These are phyloP conservation scores for Aspergillus melleus DNA, from an alignment of 2,329 filamentous ascomycete genomes.

Conservation along the genomic window DNA sequence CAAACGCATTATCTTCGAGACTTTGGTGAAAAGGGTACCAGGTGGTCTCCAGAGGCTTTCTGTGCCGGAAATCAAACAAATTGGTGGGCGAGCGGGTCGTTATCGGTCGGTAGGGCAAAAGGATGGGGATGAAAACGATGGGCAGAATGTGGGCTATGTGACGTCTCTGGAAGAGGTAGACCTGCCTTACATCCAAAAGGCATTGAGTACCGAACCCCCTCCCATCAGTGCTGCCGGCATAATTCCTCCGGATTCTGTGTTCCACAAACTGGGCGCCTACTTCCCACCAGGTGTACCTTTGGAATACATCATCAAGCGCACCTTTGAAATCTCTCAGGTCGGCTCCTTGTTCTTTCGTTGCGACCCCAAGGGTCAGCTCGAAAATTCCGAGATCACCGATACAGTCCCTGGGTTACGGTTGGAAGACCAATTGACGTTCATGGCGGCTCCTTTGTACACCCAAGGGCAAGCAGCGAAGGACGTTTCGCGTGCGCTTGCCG, in stretches of 20 bases:
- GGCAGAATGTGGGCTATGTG: slow-evolving; percentile 64
- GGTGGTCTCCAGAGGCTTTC: slow-evolving; percentile 57
- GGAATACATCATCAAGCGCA: slow-evolving; percentile 74
- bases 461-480: slow-evolving; percentile 43
- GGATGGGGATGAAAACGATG: slow-evolving; percentile 19
- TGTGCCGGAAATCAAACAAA: slow-evolving; percentile 86
- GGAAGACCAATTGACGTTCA: slow-evolving; percentile 73
- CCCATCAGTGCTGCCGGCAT: slow-evolving; percentile 72
- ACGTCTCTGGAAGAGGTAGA: slow-evolving; percentile 75
- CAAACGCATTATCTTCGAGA: slow-evolving; percentile 85
- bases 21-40: slow-evolving; percentile 71
- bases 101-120: slow-evolving; percentile 69
- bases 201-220: slow-evolving; percentile 64
- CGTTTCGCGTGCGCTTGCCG: slow-evolving; percentile 65
- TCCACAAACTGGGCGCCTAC: slow-evolving; percentile 76
- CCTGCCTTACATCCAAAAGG: slow-evolving; percentile 59
- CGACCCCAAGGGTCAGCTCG: slow-evolving; percentile 60
- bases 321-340: slow-evolving; percentile 68
- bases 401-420: slow-evolving; percentile 65
- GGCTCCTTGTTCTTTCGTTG: slow-evolving; percentile 71
- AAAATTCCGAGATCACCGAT: slow-evolving; percentile 74
- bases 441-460: slow-evolving; percentile 66
- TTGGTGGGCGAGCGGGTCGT: slow-evolving; percentile 86
- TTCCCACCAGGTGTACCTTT: slow-evolving; percentile 81
- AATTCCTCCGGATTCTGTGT: slow-evolving; percentile 66